phyloP scores from a whole-genome alignment of 192 early-diverging fungal genomes.

The Paraglomus occultum region DNA sequence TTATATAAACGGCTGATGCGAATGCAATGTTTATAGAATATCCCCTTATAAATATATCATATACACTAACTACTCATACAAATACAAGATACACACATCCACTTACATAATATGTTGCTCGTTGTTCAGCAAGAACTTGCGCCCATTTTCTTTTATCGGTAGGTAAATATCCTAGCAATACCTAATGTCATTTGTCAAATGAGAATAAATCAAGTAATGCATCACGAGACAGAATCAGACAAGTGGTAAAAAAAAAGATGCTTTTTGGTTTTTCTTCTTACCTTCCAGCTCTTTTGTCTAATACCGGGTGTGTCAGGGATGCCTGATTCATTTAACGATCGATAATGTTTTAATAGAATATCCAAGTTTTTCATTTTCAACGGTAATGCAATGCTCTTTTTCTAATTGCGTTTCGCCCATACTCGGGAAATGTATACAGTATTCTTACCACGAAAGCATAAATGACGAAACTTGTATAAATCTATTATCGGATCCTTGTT shows the following conservation, averaged over 20 bases:
- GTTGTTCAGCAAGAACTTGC: slow-evolving; percentile 41
- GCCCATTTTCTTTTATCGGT: slow-evolving; percentile 63
- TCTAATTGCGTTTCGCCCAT: background rate
- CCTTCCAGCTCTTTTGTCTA: slow-evolving; percentile 66
- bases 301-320: slow-evolving; percentile 68
- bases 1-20: background rate
- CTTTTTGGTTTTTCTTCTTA: slow-evolving; percentile 31
- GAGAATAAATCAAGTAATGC: background rate
- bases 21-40: background rate
- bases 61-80: background rate
- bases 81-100: background rate
- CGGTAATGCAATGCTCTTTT: background rate
- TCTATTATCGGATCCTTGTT: slow-evolving; percentile 40
- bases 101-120: slow-evolving; percentile 62
- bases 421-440: too few relatives aligned
- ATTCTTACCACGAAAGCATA: slow-evolving; percentile 54
- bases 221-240: background rate
- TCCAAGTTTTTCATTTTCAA: background rate
- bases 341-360: background rate
- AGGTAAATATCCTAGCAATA: slow-evolving; percentile 64
- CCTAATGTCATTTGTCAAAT: slow-evolving; percentile 20
- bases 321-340: slow-evolving; percentile 38
- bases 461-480: slow-evolving; percentile 48
- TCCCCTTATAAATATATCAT: background rate
- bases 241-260: too few relatives aligned